A percentile compares a stretch with the other conserved stretches of the same genome.
Conservation (phyloP, 1,284 basidiomycete species). For the Schizophyllum commune region DNA sequence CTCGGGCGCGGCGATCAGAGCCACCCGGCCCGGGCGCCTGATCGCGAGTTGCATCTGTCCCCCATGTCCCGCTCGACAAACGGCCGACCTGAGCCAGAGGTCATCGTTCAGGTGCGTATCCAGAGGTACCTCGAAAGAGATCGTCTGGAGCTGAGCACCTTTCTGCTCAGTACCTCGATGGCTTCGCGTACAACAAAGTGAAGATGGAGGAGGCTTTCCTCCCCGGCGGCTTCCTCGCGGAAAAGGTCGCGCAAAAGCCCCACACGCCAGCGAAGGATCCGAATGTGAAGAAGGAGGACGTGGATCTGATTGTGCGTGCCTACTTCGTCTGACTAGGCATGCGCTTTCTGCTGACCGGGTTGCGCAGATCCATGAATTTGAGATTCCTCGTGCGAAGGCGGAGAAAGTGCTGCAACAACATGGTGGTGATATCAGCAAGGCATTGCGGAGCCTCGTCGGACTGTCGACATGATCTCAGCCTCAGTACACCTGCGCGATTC, state of each 20-base stretch:
- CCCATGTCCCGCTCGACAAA: slow-evolving; percentile 31
- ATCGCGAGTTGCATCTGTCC: background rate
- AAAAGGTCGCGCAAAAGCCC: slow-evolving; percentile 40
- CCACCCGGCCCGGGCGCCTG: too few relatives aligned
- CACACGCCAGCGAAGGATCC: slow-evolving; percentile 25
- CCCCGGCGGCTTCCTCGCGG: slow-evolving; percentile 40
- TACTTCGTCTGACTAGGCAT: background rate
- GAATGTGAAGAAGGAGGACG: slow-evolving; percentile 46
- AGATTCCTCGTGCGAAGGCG: slow-evolving; percentile 49
- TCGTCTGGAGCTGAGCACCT: background rate
- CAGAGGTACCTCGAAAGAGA: background rate
- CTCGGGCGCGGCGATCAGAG: too few relatives aligned
- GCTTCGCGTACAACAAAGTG: slow-evolving; percentile 56
- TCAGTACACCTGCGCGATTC: too few relatives aligned
- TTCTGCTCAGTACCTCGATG: slow-evolving; percentile 48
- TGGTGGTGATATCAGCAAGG: slow-evolving; percentile 35
- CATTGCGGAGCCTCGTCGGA: slow-evolving; percentile 30
- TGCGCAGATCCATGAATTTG: slow-evolving; percentile 38
- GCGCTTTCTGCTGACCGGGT: background rate
- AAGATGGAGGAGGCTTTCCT: slow-evolving; percentile 59
- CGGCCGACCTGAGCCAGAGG: slow-evolving; percentile 57
- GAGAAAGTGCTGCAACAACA: slow-evolving; percentile 47
- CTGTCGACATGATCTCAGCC: background rate
- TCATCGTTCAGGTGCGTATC: slow-evolving; percentile 53
- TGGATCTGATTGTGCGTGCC: slow-evolving; percentile 51